phyloP scores from a whole-genome alignment of 2,329 filamentous ascomycete genomes.

The Calonectria ilicicola region DNA sequence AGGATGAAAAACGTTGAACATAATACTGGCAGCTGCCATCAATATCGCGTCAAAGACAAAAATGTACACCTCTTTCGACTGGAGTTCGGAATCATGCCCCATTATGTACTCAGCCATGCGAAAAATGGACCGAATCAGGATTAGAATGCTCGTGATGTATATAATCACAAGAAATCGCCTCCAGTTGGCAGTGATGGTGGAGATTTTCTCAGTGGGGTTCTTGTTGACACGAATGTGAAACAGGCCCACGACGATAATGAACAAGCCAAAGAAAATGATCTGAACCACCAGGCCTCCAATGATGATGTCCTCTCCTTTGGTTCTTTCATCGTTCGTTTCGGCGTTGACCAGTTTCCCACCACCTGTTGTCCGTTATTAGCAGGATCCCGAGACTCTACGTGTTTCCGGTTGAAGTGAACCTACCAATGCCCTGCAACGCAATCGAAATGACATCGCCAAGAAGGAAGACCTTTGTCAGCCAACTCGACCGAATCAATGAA shows the following conservation, averaged over 20 bases:
- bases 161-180: conserved; percentile 29
- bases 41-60: conserved; percentile 18
- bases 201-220: background rate
- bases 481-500: background rate
- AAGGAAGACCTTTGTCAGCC: conserved; percentile 8
- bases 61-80: conserved; percentile 5
- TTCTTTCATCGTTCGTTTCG: background rate
- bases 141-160: conserved; percentile 50
- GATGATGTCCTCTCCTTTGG: conserved; percentile 48
- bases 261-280: background rate
- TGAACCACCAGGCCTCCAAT: conserved; percentile 28
- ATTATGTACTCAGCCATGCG: conserved; percentile 17
- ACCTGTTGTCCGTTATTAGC: background rate
- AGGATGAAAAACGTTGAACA: conserved; percentile 8
- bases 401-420: background rate
- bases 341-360: background rate
- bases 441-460: conserved; percentile 6
- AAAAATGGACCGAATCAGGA: conserved; percentile 47
- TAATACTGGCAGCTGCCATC: background rate
- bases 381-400: too few species aligned
- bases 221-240: background rate
- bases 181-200: background rate
- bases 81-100: conserved; percentile 8
- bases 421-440: conserved; percentile 15
- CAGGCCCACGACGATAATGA: background rate